Base-by-base conservation (phyloP, 345 rosid species). In the Aquilaria yunnanensis region DNA sequence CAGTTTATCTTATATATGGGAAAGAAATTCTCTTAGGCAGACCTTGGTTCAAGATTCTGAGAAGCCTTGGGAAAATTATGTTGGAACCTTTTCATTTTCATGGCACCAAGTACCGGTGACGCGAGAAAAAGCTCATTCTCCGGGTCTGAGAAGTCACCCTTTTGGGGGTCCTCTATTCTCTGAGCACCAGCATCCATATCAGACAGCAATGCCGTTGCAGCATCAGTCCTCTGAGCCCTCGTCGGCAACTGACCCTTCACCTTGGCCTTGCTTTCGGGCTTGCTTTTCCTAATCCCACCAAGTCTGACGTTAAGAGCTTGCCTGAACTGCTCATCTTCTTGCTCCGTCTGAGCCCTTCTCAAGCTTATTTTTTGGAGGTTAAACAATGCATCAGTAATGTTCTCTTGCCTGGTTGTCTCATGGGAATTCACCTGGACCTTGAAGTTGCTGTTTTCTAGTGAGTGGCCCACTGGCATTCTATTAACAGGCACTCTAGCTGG, bases 401-500 rank as follows among this genome's bases (percentile, higher is more conserved):
- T 81, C 31, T 82, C 87, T 52, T 77, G 83, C 70, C 76, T 80
- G 12, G 54, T 43, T 7, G 65, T 55, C 32, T 83, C 86, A 33
- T 61, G 70, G 32, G 77, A 69, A 55, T 50, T 68, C 14, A 5
- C 23, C 46, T 57, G 55, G 14, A 65, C 57, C 48, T 69, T 78
- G 30, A 75, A 69, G 71, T 47, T 81, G 65, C 46, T 74, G 73
- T 49, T 70, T 56, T 86, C 90, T 49, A 69, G 49, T 64, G 90
- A 74, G 68, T 85, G 70, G 60, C 57, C 64, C 14, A 49, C 54
- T 34, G 84, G 75, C 31, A 71, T 62, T 49, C 78, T 89, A 67
- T 72, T 83, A 70, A 72, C 83, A 4, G 83, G 79, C 48, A 88
- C 90, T 82, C 94, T 83, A 54, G 89, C 98, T 4, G 98, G 97